Base-by-base conservation (phyloP, 1,139 yeast genomes). In the Hansenula lynferdii region DNA sequence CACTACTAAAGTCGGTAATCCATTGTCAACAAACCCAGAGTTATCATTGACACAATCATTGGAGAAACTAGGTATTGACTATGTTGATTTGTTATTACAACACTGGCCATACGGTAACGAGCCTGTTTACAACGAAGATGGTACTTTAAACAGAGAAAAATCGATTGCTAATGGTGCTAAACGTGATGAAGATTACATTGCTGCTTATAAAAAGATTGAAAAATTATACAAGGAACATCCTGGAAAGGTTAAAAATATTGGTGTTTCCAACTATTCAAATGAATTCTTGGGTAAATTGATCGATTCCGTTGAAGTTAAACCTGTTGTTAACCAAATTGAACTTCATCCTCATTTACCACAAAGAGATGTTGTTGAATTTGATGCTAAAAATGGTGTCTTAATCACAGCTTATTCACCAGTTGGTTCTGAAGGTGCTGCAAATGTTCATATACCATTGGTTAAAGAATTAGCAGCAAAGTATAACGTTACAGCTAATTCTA, bases 341-440 rank as follows among this genome's bases (percentile, higher is more conserved):
- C 59, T 74, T 31, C 82, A 77, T 49, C 83, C 83, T 29, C 70
- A 66, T 39, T 64, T 77, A 48, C 75, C 80, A 17, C 81, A 76
- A 53, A 55, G 57, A 6, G 75, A 72, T 31, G 57, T 77, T 46
- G 60, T 62, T 41, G 60, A 68, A 16, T 76, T 56, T 52, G 61
- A 69, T 51, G 58, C 60, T 30, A 53, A 63, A 14, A 58, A 75
- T 39, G 61, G 61, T 14, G 74, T 78, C 42, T 39, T 61, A 24
- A 54, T 76, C 36, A 75, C 73, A 42, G 80, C 82, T n/a, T 78
- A 74, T 53, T 75, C 82, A 16, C 84, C 84, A 35, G 64, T 75
- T 47, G 83, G 83, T 12, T 69, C 78, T 5, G 50, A 56, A 21
- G 75, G 74, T 38, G 75, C 81, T 12, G 80, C 81, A 39, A 60